Percentiles rank a stretch among this genome's conserved stretches.
phyloP scores from a whole-genome alignment of 768 basidiomycete genomes.

The Russula ochroleuca region DNA sequence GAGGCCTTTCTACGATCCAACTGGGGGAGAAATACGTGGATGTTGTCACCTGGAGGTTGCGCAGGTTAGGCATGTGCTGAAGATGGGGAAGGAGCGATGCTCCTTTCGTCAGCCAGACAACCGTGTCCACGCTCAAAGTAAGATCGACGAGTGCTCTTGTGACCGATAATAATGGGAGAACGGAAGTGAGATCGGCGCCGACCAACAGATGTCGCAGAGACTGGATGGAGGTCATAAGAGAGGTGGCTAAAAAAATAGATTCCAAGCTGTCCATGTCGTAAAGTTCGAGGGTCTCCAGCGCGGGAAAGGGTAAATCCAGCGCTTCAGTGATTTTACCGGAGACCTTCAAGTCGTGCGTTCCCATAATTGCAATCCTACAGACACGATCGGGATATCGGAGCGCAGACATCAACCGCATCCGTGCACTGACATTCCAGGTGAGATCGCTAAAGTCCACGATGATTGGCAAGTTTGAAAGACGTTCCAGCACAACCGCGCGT shows the following conservation, averaged over 20 bases:
- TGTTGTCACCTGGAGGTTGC: background rate
- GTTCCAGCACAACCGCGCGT: background rate
- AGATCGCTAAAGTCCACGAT: background rate
- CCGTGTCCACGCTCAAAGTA: background rate
- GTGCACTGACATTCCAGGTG: fast-evolving
- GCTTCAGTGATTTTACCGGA: background rate
- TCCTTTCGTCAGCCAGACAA: no score
- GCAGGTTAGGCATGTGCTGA: background rate
- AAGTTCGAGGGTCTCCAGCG: background rate
- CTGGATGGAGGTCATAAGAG: no score
- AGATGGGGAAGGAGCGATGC: background rate
- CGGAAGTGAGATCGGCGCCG: no score
- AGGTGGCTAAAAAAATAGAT: no score
- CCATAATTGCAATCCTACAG: background rate
- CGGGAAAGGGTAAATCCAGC: background rate
- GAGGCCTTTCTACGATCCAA: no score
- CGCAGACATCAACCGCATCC: background rate
- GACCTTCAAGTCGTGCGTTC: no score
- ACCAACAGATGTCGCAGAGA: background rate
- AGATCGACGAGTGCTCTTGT: background rate
- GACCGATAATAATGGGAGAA: background rate
- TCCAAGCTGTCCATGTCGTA: no score
- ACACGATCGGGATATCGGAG: background rate
- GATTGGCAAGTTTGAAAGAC: background rate
- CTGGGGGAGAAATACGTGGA: no score